A percentile compares a stretch with the other conserved stretches of the same genome.
phyloP scores from a whole-genome alignment of 176 grass and related monocot species.

The Metroxylon sagu region DNA sequence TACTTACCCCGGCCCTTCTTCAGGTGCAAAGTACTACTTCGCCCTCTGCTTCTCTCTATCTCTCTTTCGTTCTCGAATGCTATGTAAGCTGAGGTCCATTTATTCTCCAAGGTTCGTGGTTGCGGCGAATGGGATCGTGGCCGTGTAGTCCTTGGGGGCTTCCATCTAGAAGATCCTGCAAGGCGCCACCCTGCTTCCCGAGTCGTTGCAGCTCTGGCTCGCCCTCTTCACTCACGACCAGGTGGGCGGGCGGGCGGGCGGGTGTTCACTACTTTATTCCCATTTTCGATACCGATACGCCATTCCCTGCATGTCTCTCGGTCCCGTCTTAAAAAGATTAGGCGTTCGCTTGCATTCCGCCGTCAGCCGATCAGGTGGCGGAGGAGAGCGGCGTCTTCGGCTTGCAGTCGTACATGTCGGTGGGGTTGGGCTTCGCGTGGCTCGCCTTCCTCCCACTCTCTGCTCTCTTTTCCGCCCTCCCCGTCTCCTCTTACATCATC shows the following conservation, averaged over 20 bases:
- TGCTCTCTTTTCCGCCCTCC: slow-evolving; percentile 53
- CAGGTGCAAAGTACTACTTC: neutral
- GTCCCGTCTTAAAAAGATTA: neutral
- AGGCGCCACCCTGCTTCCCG: slow-evolving; percentile 52
- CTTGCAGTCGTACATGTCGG: slow-evolving; percentile 40
- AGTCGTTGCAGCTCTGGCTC: slow-evolving; percentile 74
- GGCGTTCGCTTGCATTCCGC: slow-evolving; percentile 63
- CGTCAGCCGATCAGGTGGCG: slow-evolving; percentile 25
- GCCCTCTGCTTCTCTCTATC: neutral
- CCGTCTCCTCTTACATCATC: slow-evolving; percentile 39
- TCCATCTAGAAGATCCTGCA: slow-evolving; percentile 46
- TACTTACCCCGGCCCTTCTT: slow-evolving; percentile 8
- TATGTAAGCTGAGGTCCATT: too few species aligned
- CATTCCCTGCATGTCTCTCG: neutral
- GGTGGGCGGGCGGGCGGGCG: slow-evolving; percentile 7
- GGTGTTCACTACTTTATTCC: too few species aligned
- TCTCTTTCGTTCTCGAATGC: too few species aligned
- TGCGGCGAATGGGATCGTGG: slow-evolving; percentile 55
- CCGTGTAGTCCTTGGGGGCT: slow-evolving; percentile 46
- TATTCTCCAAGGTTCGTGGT: slow-evolving; percentile 37
- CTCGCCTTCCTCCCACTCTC: slow-evolving; percentile 52
- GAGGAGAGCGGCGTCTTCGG: slow-evolving; percentile 18
- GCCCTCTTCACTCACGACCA: slow-evolving; percentile 79
- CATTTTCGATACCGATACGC: too few species aligned
- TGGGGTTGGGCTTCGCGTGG: slow-evolving; percentile 48